Base-by-base conservation (phyloP, 2,329 filamentous ascomycete species). In the Verticillium isaacii region DNA sequence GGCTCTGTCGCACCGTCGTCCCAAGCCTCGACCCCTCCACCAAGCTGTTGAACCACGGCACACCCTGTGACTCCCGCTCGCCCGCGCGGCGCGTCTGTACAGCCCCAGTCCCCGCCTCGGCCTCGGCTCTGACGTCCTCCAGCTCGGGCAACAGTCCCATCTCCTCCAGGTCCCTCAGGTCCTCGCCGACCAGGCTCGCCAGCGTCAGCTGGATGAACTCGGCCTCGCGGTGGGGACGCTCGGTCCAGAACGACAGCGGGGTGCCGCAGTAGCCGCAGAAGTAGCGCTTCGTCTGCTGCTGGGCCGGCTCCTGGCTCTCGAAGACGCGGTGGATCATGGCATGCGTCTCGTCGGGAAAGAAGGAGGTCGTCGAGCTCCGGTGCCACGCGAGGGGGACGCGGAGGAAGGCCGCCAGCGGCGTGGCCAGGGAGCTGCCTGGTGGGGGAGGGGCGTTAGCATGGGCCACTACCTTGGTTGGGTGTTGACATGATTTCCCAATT, bases 251-350 rank as follows among this genome's bases (percentile, higher is more conserved):
- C 0, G 89, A 89, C 60, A 97, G 79, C 14, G 91, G 90, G 0
- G 93, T 96, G 59, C 93, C 93, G 73, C 93, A 97, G 78, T 90
- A 96, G 29, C 93, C 93, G 76, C 93, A 97, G 75, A 97, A 97
- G 67, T 92, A 85, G 58, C 91, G 87, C 72, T 89, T 87, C 1
- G 85, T 80, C 68, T 84, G 77, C 59, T 82, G 80, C 59, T 84
- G 83, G 67, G 80, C 77, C 2, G 80, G 80, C n/a, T 19, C 50
- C 11, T 45, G 45, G 25, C 88, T 83, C 11, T 85, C 85, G 73
- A 91, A 93, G 57, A 83, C 81, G 50, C 88, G 85, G 61, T 85
- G 86, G 71, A 93, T 93, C 59, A 80, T 79, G 60, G 80, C 68
- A 72, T 86, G 84, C 17, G 87, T 86, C 77, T 97, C 93, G 75